Evolutionary conservation across 2,329 filamentous ascomycete genomes (phyloP).

Genomic region (Fusarium irregulare): DNA sequence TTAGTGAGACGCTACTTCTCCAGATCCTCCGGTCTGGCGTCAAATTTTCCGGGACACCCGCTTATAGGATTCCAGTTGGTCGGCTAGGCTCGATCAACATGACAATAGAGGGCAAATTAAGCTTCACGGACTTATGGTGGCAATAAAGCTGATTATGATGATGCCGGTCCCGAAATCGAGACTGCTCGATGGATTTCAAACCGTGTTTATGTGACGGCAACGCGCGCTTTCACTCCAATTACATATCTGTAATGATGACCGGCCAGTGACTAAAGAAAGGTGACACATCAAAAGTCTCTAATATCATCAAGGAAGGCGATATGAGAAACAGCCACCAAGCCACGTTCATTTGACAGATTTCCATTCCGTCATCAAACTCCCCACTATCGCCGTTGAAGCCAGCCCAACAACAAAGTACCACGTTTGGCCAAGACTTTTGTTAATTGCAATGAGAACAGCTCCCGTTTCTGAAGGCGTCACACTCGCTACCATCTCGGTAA

Average conservation of each 20-base stretch:
- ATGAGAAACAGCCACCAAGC: background rate
- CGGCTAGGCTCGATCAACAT: background rate
- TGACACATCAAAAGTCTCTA: background rate
- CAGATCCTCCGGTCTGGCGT: background rate
- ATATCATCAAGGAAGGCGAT: background rate
- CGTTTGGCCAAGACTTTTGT: conserved; percentile 15
- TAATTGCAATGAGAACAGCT: background rate
- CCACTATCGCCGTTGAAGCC: conserved; percentile 16
- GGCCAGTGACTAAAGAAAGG: rapidly evolving
- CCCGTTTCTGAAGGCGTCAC: background rate
- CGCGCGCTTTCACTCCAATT: background rate
- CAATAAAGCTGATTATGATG: background rate
- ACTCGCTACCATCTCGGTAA: background rate
- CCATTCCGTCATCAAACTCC: conserved; percentile 25
- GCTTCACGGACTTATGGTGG: background rate
- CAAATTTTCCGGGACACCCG: background rate
- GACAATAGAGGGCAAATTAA: background rate
- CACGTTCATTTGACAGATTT: conserved; percentile 5
- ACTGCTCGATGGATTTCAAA: background rate
- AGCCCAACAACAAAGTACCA: conserved; percentile 25
- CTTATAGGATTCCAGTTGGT: background rate
- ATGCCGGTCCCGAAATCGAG: background rate
- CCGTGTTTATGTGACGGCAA: background rate
- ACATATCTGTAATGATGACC: background rate
- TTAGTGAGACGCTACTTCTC: background rate